Base-by-base conservation (phyloP, 345 rosid genomes). In the Sisymbrium altissimum region DNA sequence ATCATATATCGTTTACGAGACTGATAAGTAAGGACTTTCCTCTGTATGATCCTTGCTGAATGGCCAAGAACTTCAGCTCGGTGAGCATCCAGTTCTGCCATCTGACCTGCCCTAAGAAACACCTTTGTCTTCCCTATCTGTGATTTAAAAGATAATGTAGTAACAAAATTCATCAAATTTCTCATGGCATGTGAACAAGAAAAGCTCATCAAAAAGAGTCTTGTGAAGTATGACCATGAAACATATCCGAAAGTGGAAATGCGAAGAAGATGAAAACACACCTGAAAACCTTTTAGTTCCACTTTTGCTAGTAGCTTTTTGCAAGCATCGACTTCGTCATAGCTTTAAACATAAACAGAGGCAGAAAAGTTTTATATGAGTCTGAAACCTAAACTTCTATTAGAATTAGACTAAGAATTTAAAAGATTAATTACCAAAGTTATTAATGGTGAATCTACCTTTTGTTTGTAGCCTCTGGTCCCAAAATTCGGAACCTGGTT, bases 71-170 rank as follows among this genome's bases (percentile, higher is more conserved):
- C 91, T 80, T 88, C 91, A 55, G 63, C 85, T 73, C 98, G 83
- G 56, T 81, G 84, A 75, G 83, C 81, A 86, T 92, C 99, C 66
- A 92, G 68, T 79, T 95, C 99, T 76, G 99, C 99, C 99, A 95
- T 95, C 78, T 95, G 98, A 71, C 98, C 99, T 44, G 99, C 98
- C 80, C 99, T 82, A 60, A 92, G 96, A 77, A 95, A 92, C 57
- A 95, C 86, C 80, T 95, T 92, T 52, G 98, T 92, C 78, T 88
- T 90, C 71, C 99, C 99, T 63, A 92, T 79, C 99, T 95, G 79
- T 74, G 38, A 55, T 56, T 63, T 11, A 58, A 81, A 9, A 41
- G 36, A 75, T 40, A 60, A 66, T 75, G 29, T 23, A 63, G 38
- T 15, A 11, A 60, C 32, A 6, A 0, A 61, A 41, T 25, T 13